Evolutionary conservation across 2,329 filamentous ascomycete species (phyloP).

Genomic region (Diaporthe ilicicola): DNA sequence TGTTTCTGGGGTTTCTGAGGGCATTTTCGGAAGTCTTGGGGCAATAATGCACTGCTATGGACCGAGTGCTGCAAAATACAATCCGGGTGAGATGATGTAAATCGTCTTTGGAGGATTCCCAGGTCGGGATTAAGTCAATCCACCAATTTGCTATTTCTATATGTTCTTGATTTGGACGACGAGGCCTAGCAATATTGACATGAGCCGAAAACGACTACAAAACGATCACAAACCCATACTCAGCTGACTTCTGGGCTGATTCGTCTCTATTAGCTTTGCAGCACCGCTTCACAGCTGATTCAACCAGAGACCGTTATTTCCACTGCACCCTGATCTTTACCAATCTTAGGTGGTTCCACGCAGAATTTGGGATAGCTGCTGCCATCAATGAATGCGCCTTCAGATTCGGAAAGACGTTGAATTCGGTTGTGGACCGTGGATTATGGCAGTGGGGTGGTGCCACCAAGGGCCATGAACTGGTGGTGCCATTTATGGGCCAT

Average conservation of each 20-base stretch:
- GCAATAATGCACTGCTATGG: too few species aligned
- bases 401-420: not conserved
- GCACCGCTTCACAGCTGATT: not conserved
- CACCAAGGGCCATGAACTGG: not conserved
- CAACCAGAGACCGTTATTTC: not conserved
- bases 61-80: not conserved
- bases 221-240: not conserved
- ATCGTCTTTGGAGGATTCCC: not conserved
- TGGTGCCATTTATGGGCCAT: not conserved
- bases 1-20: not conserved
- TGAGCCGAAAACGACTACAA: not conserved
- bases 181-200: too few species aligned
- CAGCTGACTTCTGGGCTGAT: not conserved
- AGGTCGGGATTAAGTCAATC: not conserved
- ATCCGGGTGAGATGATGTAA: not conserved
- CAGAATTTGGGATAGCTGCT: not conserved
- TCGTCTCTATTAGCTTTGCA: not conserved
- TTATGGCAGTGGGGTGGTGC: not conserved
- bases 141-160: not conserved
- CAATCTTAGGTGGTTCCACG: not conserved
- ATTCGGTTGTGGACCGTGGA: not conserved
- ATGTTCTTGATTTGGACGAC: too few species aligned
- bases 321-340: not conserved
- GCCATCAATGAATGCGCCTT: not conserved
- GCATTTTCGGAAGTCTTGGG: not conserved